These are phyloP conservation scores for Narthecium ossifragum DNA, from an alignment of 106 monocot genomes.

Conservation along the genomic window DNA sequence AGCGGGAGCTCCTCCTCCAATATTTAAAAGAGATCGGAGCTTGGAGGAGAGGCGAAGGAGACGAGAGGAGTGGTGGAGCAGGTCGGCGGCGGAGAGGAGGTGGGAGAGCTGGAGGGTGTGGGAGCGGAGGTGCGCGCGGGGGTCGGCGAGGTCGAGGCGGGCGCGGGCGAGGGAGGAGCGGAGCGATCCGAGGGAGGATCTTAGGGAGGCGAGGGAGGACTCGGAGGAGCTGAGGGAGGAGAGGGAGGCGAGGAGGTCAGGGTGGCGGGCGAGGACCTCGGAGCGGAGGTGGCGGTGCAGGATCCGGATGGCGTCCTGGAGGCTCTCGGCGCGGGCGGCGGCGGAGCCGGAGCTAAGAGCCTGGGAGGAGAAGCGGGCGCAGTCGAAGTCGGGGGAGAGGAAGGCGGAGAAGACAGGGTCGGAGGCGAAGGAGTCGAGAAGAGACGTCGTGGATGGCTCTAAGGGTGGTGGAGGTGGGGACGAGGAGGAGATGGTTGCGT, in stretches of 20 bases:
- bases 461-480: constrained; percentile 8
- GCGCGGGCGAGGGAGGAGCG: constrained; percentile 45
- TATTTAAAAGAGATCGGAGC: constrained; percentile 43
- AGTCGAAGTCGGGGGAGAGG: constrained; percentile 78
- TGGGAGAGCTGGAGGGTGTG: constrained; percentile 73
- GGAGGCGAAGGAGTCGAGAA: constrained; percentile 62
- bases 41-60: constrained; percentile 51
- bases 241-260: constrained; percentile 60
- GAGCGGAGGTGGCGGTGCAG: constrained; percentile 67
- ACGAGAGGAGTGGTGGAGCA: constrained; percentile 48
- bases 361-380: constrained; percentile 72
- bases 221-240: constrained; percentile 50
- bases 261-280: constrained; percentile 70
- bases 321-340: constrained; percentile 68
- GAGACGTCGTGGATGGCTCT: constrained; percentile 19
- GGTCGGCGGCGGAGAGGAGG: constrained; percentile 63
- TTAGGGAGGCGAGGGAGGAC: constrained; percentile 54
- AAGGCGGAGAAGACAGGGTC: constrained; percentile 91
- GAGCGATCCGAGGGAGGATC: constrained; percentile 39
- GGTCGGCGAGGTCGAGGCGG: constrained; percentile 54
- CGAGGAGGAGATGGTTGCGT: no score
- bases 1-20: no score
- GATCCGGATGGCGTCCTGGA: constrained; percentile 68
- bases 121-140: constrained; percentile 31
- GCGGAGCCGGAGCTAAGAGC: constrained; percentile 79